These are phyloP conservation scores for Apocynum venetum DNA, from an alignment of 257 asterid species.

Conservation along the genomic window DNA sequence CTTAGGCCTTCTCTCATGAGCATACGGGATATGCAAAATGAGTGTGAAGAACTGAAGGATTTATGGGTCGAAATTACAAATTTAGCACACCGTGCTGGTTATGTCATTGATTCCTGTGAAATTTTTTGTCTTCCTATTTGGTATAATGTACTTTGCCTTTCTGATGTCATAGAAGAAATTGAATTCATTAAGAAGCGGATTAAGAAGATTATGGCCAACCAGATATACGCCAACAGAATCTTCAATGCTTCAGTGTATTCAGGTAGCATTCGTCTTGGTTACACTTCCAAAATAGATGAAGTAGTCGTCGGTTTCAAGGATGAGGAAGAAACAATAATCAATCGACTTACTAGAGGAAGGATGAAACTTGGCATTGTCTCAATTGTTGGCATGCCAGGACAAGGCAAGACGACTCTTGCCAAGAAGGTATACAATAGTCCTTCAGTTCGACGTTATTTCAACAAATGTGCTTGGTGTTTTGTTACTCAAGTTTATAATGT, in stretches of 20 bases:
- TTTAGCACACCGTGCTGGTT: conserved; percentile 7
- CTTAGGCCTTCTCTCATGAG: background rate
- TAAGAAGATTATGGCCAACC: background rate
- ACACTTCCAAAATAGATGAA: background rate
- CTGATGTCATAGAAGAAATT: background rate
- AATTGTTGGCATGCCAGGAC: too few species aligned
- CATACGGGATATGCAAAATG: background rate
- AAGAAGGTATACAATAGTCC: too few species aligned
- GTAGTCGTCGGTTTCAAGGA: conserved; percentile 7
- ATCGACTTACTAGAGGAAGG: too few species aligned
- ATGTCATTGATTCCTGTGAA: background rate
- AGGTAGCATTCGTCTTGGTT: background rate
- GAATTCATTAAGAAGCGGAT: background rate
- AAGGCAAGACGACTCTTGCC: too few species aligned
- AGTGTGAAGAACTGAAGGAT: background rate
- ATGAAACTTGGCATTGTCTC: too few species aligned
- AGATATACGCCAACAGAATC: background rate
- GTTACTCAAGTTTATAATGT: too few species aligned
- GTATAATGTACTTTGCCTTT: background rate
- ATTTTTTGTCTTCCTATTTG: background rate
- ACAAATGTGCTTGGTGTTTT: too few species aligned
- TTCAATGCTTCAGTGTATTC: background rate
- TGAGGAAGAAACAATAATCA: background rate
- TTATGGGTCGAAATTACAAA: background rate
- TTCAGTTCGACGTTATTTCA: too few species aligned